phyloP scores from a whole-genome alignment of 306 rosid genomes.

The Trichosanthes truncata region DNA sequence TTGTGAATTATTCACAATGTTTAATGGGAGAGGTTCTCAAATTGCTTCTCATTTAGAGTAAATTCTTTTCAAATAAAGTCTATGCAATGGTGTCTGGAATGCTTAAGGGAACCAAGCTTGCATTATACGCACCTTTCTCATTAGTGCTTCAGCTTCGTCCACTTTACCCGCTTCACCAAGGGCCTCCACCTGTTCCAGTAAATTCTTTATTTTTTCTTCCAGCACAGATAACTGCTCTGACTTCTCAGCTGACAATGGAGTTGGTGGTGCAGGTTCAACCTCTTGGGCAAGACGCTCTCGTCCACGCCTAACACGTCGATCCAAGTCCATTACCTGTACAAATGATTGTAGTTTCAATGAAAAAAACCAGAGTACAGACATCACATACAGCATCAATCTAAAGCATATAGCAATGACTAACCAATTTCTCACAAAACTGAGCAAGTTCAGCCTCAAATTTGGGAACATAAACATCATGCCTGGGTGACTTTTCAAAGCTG shows the following conservation, averaged over 20 bases:
- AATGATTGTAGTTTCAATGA: neutral
- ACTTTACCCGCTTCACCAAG: slow-evolving; percentile 99
- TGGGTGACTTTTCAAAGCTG: slow-evolving; percentile 91
- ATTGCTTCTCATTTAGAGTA: neutral
- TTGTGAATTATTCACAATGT: neutral
- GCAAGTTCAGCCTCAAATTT: slow-evolving; percentile 92
- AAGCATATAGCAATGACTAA: slow-evolving; percentile 17
- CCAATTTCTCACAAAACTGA: slow-evolving; percentile 95
- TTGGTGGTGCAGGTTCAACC: slow-evolving; percentile 82
- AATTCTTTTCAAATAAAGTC: neutral
- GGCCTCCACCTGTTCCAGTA: slow-evolving; percentile 90
- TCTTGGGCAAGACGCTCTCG: slow-evolving; percentile 96
- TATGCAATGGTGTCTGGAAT: neutral
- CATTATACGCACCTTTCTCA: slow-evolving; percentile 72
- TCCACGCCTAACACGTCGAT: slow-evolving; percentile 95
- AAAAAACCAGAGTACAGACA: neutral
- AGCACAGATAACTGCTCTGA: slow-evolving; percentile 73
- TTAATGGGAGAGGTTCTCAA: neutral
- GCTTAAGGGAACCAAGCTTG: neutral
- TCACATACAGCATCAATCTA: slow-evolving; percentile 5
- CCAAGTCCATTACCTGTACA: slow-evolving; percentile 88
- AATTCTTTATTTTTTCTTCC: slow-evolving; percentile 96
- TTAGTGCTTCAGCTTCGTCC: slow-evolving; percentile 98
- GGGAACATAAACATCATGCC: slow-evolving; percentile 71
- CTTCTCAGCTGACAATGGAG: slow-evolving; percentile 78